Evolutionary conservation across 1,139 yeast species (phyloP).

Genomic region (Petasospora rhodanensis): DNA sequence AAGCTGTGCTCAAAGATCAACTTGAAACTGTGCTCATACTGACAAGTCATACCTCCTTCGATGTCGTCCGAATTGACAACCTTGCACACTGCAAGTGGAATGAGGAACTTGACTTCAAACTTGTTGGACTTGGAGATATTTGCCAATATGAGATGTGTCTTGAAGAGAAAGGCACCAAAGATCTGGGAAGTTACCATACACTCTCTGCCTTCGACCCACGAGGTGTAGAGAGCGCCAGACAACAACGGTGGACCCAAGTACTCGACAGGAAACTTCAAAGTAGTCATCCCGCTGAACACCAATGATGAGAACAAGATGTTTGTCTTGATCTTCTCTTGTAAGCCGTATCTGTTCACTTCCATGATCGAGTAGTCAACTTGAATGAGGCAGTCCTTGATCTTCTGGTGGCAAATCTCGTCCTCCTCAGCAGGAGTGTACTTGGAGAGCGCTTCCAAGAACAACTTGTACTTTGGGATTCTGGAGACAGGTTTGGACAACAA

Average conservation of each 20-base stretch:
- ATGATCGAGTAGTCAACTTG: conserved; percentile 18
- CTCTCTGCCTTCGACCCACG: conserved; percentile 34
- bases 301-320: conserved; percentile 16
- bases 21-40: conserved; percentile 30
- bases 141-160: conserved; percentile 42
- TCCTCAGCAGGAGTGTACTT: conserved; percentile 25
- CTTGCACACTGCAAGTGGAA: conserved; percentile 42
- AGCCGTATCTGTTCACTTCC: conserved; percentile 24
- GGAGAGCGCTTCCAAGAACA: conserved; percentile 41
- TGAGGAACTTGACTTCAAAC: conserved; percentile 38
- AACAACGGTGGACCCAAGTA: conserved; percentile 40
- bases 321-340: conserved; percentile 20
- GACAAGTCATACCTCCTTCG: background rate
- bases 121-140: conserved; percentile 24
- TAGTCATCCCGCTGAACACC: conserved; percentile 9
- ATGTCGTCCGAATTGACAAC: conserved; percentile 20
- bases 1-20: conserved; percentile 41
- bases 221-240: conserved; percentile 36
- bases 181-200: conserved; percentile 23
- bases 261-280: conserved; percentile 27
- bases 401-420: conserved; percentile 19
- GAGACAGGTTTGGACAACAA: conserved; percentile 51
- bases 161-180: conserved; percentile 44
- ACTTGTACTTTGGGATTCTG: conserved; percentile 46
- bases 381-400: conserved; percentile 24